Percentiles rank a stretch among this genome's conserved stretches.
These are phyloP conservation scores for Aureobasidium sp. DNA, from an alignment of 2,329 filamentous ascomycete species.

Conservation along the genomic window DNA sequence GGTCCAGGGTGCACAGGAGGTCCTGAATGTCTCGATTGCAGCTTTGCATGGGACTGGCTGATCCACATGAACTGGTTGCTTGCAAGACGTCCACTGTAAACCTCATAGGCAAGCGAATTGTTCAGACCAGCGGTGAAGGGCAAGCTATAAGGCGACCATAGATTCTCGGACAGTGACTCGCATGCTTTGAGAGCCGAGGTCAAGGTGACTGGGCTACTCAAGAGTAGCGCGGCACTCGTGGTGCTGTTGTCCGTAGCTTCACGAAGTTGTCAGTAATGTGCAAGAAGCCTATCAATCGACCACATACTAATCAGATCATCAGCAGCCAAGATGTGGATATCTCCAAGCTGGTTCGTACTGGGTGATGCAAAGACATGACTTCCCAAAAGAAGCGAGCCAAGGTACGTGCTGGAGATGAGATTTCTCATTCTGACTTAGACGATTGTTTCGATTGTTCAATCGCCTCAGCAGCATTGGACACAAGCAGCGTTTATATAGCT, in stretches of 20 bases:
- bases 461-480: neutral
- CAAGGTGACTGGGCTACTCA: neutral
- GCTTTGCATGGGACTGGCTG: neutral
- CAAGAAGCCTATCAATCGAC: no score
- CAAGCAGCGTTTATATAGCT: neutral
- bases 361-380: neutral
- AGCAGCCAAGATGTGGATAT: neutral
- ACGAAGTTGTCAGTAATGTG: neutral
- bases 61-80: conserved; percentile 16
- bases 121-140: conserved; percentile 15
- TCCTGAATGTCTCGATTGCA: neutral
- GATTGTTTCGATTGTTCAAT: neutral
- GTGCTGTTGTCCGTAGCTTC: conserved; percentile 6
- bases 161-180: conserved; percentile 12
- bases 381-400: neutral
- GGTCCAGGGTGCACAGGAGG: neutral
- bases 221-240: conserved; percentile 11
- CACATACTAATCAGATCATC: neutral
- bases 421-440: neutral
- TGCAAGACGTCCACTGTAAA: conserved; percentile 13
- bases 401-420: neutral
- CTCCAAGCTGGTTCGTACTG: neutral
- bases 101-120: conserved; percentile 16
- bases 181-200: conserved; percentile 1
- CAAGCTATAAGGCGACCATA: conserved; percentile 13